A percentile compares a stretch with the other conserved stretches of the same genome.
phyloP scores from a whole-genome alignment of 2,329 filamentous ascomycete species.

The Dothistroma pini region DNA sequence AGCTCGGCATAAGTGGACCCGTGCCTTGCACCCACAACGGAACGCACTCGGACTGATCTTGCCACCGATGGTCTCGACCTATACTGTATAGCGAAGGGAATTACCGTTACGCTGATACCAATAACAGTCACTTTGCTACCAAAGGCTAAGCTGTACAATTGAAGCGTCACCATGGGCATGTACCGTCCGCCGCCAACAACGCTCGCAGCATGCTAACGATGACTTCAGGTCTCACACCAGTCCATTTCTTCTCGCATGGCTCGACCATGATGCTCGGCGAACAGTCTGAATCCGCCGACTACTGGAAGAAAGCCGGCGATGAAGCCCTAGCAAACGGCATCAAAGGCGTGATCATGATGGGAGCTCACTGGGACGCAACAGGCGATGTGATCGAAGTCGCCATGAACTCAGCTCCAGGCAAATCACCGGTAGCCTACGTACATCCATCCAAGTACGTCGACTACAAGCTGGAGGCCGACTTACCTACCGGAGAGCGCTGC shows the following conservation, averaged over 20 bases:
- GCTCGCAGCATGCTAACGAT: not conserved
- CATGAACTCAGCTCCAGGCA: conserved; percentile 57
- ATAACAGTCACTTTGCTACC: no score
- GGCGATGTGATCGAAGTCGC: conserved; percentile 58
- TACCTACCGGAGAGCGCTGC: conserved; percentile 50
- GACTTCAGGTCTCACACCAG: conserved; percentile 44
- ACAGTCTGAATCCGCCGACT: conserved; percentile 57
- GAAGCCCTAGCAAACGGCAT: conserved; percentile 57
- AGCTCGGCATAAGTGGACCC: not conserved
- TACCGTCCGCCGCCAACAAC: not conserved
- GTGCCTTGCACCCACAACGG: not conserved
- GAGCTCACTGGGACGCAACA: conserved; percentile 62
- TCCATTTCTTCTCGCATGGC: conserved; percentile 67
- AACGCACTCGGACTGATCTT: not conserved
- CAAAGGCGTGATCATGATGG: conserved; percentile 65
- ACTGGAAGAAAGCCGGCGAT: conserved; percentile 64
- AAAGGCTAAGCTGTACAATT: no score
- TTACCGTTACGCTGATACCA: not conserved
- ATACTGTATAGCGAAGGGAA: not conserved
- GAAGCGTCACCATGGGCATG: not conserved
- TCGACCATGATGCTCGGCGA: conserved; percentile 70
- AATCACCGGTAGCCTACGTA: conserved; percentile 64
- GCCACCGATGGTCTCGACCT: not conserved
- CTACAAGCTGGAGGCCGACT: conserved; percentile 60
- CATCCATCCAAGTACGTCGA: conserved; percentile 61